Evolutionary conservation across 192 early-diverging fungal species (phyloP), one percentile per base, ranked within the genome.

Genomic region (Gaertneriomyces semiglobifer): DNA sequence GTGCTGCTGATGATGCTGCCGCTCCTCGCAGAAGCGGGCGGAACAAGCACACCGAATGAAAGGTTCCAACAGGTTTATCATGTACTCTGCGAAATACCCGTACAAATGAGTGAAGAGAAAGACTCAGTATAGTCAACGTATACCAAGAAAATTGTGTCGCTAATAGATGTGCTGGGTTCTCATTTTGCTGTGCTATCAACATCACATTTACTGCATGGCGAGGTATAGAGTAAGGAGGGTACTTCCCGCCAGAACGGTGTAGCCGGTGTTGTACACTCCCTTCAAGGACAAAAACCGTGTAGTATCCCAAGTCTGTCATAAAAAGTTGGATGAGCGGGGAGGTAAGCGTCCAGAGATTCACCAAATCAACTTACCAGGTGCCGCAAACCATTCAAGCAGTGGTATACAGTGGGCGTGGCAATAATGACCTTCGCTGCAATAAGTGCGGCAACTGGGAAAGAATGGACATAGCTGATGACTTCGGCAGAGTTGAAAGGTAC

Each of bases 191-290:
- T 2, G 25, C 25, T 33, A 33, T 33, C 25, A 1, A 2, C 25
- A 33, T 33, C 25, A 33, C 25, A 50, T 50, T 62, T 65, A 71
- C 44, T 63, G 69, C 5, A 64, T n/a, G 25, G 61, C 62, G n/a
- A 71, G 44, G 42, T 47, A 52, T 9, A 48, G 45, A 14, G 69
- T 62, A 10, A 53, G 55, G n/a, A 88, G 72, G 16, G 81, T 76
- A 7, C 84, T 86, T 33, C 80, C 83, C 20, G 70, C 88, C 10
- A 94, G 57, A 50, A 91, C 90, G 38, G 74, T 76, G 59, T 92
- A 94, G 25, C 92, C 95, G 0, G 90, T 91, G 6, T 75, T 76
- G 73, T 90, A 89, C 9, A 98, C 95, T 41, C 84, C 89, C 78
- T 90, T 81, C 61, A 93, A 72, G 59, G 76, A 88, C 60, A 98